Conservation (phyloP, 768 basidiomycete genomes). For the Epithele typhae region DNA sequence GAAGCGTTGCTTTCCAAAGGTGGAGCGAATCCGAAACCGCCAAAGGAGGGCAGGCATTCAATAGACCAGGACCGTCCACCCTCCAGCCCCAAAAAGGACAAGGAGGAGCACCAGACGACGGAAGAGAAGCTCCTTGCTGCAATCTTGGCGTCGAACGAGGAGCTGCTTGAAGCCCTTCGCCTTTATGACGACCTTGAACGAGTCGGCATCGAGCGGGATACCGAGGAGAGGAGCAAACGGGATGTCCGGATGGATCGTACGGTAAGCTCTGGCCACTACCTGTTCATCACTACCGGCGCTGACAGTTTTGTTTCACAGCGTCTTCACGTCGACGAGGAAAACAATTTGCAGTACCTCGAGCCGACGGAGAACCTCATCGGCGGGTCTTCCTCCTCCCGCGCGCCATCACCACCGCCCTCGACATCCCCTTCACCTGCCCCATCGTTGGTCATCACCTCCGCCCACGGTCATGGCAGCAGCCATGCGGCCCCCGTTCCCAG, state of each 20-base stretch:
- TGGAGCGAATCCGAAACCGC: neutral
- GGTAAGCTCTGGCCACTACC: conserved; percentile 37
- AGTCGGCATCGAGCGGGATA: conserved; percentile 54
- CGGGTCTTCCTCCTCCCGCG: conserved; percentile 38
- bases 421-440: conserved; percentile 35
- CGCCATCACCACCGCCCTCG: conserved; percentile 41
- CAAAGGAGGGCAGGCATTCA: conserved; percentile 9
- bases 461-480: conserved; percentile 31
- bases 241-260: conserved; percentile 63
- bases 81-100: conserved; percentile 13
- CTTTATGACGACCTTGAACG: conserved; percentile 77
- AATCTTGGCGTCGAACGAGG: conserved; percentile 70
- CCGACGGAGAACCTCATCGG: conserved; percentile 17
- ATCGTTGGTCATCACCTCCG: conserved; percentile 27
- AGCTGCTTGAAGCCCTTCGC: conserved; percentile 60
- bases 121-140: conserved; percentile 76
- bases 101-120: conserved; percentile 45
- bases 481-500: conserved; percentile 27
- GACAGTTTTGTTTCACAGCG: conserved; percentile 21
- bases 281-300: neutral
- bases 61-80: conserved; percentile 1
- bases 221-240: conserved; percentile 65
- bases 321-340: conserved; percentile 35
- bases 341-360: conserved; percentile 28
- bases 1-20: conserved; percentile 14